Base-by-base conservation (phyloP, 2,329 filamentous ascomycete species). In the Ceratocystis lukuohia region DNA sequence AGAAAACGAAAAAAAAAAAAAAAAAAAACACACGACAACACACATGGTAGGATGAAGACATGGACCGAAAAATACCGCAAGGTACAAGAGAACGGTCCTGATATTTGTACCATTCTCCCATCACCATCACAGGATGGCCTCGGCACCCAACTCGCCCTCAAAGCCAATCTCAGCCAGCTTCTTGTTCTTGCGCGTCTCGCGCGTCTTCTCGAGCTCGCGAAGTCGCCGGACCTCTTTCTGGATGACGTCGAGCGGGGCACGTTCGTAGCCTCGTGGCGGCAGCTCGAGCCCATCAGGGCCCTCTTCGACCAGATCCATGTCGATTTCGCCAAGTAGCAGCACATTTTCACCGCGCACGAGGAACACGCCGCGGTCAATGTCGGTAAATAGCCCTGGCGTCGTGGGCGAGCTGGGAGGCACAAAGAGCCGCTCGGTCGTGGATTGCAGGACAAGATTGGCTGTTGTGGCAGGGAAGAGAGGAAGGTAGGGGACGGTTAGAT, bases 311-410 rank as follows among this genome's bases (percentile, higher is more conserved):
- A 88, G 91, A 79, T 99, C 94, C 28, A 99, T 84, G 75, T 99
- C 94, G 72, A 99, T 96, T 77, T 97, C 95, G 46, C 94, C 94
- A 20, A 97, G 82, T 57, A 99, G 80, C 64, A 96, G 81, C n/a
- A 99, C 94, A 75, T 99, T 99, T 78, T 99, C 94, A 71, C 94
- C 94, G 68, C 94, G 83, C 59, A 99, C 90, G 45, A 97, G 83
- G 77, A 94, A 97, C 69, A 96, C 85, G 62, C 94, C 94, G 67
- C 91, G 85, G 10, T 85, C 81, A 68, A 96, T 84, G 74, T 99
- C 94, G 68, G 91, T 89, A 74, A 91, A 97, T 64, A 95, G 74
- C 73, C 71, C 77, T 69, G 71, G 74, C 62, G 76, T 72, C 12
- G 74, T 75, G 22, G 74, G 71, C 77, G 74, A 83, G 74, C 77